Evolutionary conservation across 1,284 basidiomycete genomes (phyloP).

Genomic region (Kalmanozyma brasiliensis): DNA sequence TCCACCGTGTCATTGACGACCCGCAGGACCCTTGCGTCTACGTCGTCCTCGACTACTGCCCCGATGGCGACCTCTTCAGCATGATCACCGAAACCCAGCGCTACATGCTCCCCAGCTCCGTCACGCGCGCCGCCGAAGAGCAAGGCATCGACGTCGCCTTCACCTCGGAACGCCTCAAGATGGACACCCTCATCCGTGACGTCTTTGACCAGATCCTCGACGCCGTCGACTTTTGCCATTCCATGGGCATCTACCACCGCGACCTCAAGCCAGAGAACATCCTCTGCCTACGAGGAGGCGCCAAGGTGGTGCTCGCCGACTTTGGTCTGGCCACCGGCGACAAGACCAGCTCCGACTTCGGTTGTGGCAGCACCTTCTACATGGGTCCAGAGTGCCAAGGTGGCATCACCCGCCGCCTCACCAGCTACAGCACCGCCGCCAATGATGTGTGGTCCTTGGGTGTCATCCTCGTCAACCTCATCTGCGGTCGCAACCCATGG

Average conservation of each 20-base stretch:
- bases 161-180: slow-evolving; percentile 43
- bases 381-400: slow-evolving; percentile 98
- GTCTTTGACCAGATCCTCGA: slow-evolving; percentile 77
- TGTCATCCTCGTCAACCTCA: slow-evolving; percentile 89
- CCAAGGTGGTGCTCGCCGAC: slow-evolving; percentile 88
- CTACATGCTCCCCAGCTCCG: slow-evolving; percentile 73
- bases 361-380: slow-evolving; percentile 94
- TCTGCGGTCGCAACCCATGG: slow-evolving; percentile 90
- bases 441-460: slow-evolving; percentile 95
- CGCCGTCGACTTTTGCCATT: slow-evolving; percentile 85
- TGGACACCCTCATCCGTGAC: slow-evolving; percentile 61
- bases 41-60: slow-evolving; percentile 77
- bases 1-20: slow-evolving; percentile 84
- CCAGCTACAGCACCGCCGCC: slow-evolving; percentile 76
- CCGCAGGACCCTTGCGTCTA: slow-evolving; percentile 72
- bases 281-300: slow-evolving; percentile 80
- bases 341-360: slow-evolving; percentile 86
- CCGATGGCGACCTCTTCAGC: slow-evolving; percentile 91
- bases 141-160: slow-evolving; percentile 49
- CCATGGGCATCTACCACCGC: slow-evolving; percentile 85
- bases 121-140: slow-evolving; percentile 34
- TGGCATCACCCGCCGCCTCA: slow-evolving; percentile 72
- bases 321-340: slow-evolving; percentile 97
- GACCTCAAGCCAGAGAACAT: slow-evolving; percentile 99
- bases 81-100: slow-evolving; percentile 74